phyloP scores from a whole-genome alignment of 306 rosid species.

The Fagus crenata region DNA sequence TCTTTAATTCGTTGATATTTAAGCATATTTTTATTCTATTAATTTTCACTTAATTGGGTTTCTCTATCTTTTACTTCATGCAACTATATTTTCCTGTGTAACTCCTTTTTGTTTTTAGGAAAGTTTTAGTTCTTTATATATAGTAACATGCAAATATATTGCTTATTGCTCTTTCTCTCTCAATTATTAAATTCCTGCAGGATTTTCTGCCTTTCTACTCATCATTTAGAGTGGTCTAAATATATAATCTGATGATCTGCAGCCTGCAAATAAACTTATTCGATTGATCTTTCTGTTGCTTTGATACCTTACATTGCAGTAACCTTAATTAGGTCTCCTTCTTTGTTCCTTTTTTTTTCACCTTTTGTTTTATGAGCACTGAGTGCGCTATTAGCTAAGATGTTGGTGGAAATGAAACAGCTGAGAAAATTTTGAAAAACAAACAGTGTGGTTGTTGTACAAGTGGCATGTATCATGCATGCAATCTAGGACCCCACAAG shows the following conservation, averaged over 20 bases:
- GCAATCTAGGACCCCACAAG: slow-evolving; percentile 31
- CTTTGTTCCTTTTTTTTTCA: background rate
- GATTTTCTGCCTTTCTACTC: background rate
- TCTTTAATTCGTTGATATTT: background rate
- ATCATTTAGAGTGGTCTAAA: background rate
- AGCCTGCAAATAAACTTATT: background rate
- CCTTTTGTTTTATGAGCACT: background rate
- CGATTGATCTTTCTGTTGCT: background rate
- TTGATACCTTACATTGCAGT: background rate
- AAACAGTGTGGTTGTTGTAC: slow-evolving; percentile 26
- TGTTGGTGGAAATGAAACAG: background rate
- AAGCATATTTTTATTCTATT: background rate
- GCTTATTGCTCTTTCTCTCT: background rate
- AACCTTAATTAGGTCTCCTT: background rate
- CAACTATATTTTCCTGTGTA: background rate
- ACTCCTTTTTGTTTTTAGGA: background rate
- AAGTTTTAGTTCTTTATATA: background rate
- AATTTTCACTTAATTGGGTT: background rate
- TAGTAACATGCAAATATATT: background rate
- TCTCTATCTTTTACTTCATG: background rate
- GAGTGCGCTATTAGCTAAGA: background rate
- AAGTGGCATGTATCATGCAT: slow-evolving; percentile 56
- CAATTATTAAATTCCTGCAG: background rate
- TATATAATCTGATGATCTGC: background rate
- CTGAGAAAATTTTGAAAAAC: slow-evolving; percentile 23